These are phyloP conservation scores for Persicaria tinctoria DNA, from an alignment of 148 eudicot genomes.

Conservation along the genomic window DNA sequence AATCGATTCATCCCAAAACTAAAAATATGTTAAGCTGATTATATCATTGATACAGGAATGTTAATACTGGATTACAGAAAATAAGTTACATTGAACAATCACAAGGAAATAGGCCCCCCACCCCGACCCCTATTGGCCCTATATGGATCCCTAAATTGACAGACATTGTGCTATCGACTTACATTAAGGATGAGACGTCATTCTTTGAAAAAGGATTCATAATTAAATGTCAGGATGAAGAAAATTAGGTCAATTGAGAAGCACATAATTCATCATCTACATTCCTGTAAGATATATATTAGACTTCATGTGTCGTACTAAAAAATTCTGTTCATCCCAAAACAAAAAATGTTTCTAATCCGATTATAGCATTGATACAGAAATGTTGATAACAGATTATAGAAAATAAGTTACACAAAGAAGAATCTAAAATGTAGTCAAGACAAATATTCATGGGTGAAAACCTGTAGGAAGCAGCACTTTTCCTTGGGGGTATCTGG, in stretches of 20 bases:
- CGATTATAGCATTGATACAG: background rate
- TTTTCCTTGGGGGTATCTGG: constrained; percentile 98
- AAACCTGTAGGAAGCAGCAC: constrained; percentile 94
- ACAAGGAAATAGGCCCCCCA: too few species aligned
- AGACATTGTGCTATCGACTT: background rate
- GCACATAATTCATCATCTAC: background rate
- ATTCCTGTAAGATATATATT: background rate
- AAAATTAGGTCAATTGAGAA: background rate
- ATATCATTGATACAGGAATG: too few species aligned
- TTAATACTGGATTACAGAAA: too few species aligned
- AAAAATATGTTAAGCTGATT: too few species aligned
- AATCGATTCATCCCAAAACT: too few species aligned
- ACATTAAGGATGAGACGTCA: background rate
- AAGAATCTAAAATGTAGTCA: background rate
- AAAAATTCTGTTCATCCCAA: background rate
- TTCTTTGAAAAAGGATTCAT: background rate
- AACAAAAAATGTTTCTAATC: background rate
- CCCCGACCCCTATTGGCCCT: too few species aligned
- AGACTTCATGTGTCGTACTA: background rate
- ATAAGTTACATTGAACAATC: too few species aligned
- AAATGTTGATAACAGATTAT: background rate
- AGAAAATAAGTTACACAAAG: background rate
- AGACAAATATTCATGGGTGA: constrained; percentile 9
- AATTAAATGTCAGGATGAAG: background rate
- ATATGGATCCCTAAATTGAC: background rate